Evolutionary conservation across 257 asterid species (phyloP).

Genomic region (Solanum neorickii): DNA sequence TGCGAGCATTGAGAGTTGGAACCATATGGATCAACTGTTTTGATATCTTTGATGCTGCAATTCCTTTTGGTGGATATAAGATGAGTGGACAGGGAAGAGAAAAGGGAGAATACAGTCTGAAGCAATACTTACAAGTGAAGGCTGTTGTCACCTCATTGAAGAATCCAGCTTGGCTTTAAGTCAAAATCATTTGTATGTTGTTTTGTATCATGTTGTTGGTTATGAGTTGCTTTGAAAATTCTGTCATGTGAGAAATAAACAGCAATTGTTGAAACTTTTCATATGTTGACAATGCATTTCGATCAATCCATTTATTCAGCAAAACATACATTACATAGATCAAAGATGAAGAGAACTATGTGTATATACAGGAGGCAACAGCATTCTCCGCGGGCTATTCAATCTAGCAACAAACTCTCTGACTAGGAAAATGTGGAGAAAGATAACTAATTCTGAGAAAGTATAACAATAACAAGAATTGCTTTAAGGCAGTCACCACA

Average conservation of each 20-base stretch:
- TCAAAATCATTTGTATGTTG: background rate
- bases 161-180: conserved; percentile 70
- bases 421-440: background rate
- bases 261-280: background rate
- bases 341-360: background rate
- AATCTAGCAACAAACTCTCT: background rate
- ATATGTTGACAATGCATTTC: background rate
- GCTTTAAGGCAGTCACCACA: background rate
- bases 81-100: conserved; percentile 95
- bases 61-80: conserved; percentile 93
- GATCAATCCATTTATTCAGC: background rate
- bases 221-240: conserved; percentile 26
- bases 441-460: background rate
- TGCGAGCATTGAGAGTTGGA: conserved; percentile 79
- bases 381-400: background rate
- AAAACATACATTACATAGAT: background rate
- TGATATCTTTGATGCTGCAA: conserved; percentile 77
- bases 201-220: background rate
- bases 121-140: conserved; percentile 85
- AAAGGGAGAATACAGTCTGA: conserved; percentile 85
- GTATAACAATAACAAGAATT: background rate
- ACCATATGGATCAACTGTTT: conserved; percentile 76
- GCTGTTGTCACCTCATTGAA: conserved; percentile 71
- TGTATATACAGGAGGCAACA: background rate
- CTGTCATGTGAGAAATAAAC: background rate